Evolutionary conservation across 23 red algal genomes (phyloP).

Genomic region (Gracilaria vermiculophylla): DNA sequence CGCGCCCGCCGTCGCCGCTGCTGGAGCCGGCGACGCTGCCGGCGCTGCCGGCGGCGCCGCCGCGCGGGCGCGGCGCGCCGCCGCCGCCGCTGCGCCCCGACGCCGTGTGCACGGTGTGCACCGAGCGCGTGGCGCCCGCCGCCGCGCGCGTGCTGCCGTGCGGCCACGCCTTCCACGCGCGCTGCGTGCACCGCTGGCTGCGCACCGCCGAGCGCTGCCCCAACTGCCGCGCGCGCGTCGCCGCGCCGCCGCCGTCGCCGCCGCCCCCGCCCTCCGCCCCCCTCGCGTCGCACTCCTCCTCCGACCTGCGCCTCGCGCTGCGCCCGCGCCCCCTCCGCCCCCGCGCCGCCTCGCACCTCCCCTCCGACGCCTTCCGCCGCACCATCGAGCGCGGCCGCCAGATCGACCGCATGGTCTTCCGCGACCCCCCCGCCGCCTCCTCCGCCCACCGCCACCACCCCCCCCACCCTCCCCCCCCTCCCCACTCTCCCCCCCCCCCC

Average conservation of each 20-base stretch:
- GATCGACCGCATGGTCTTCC: slow-evolving; percentile 9
- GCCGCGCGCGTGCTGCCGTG: neutral
- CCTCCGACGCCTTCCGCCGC: neutral
- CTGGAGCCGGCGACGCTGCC: neutral
- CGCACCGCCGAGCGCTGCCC: neutral
- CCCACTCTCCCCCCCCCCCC: too few species aligned
- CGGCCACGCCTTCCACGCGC: neutral
- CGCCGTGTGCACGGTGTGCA: neutral
- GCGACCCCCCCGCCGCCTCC: neutral
- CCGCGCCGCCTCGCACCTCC: neutral
- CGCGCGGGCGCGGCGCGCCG: neutral
- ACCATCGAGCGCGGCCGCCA: neutral
- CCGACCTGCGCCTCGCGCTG: neutral
- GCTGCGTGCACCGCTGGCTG: slow-evolving; percentile 5
- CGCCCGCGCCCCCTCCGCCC: neutral
- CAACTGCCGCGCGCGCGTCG: neutral
- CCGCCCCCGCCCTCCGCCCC: neutral
- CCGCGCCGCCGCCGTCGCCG: neutral
- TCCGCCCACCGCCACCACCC: neutral
- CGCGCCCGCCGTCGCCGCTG: neutral
- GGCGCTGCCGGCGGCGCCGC: neutral
- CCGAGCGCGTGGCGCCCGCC: neutral
- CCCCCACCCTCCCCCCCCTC: too few species aligned
- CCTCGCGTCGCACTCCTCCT: neutral
- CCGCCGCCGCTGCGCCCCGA: neutral